Conservation (phyloP, 2,329 filamentous ascomycete genomes). For the Penicillium occitanis region DNA sequence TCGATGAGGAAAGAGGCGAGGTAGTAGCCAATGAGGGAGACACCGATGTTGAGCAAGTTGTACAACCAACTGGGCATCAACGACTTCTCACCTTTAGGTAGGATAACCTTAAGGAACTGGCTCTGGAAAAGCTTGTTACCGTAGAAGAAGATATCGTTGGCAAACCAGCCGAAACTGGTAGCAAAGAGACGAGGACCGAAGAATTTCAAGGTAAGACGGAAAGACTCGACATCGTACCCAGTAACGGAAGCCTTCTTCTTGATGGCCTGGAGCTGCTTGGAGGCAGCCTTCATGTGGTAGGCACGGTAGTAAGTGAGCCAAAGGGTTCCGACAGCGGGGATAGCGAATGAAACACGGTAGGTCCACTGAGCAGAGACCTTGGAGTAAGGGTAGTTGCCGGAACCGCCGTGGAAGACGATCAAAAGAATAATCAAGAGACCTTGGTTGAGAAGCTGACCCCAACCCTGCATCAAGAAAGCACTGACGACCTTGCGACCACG, state of each 20-base stretch:
- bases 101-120: slow-evolving; percentile 83
- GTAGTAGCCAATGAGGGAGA: slow-evolving; percentile 87
- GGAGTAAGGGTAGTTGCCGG: slow-evolving; percentile 74
- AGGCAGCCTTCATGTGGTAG: slow-evolving; percentile 89
- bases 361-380: slow-evolving; percentile 78
- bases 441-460: slow-evolving; percentile 96
- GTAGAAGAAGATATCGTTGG: slow-evolving; percentile 98
- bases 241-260: slow-evolving; percentile 88
- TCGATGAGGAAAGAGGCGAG: slow-evolving; percentile 84
- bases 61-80: slow-evolving; percentile 88
- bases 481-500: slow-evolving; percentile 93
- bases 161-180: slow-evolving; percentile 87
- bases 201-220: slow-evolving; percentile 73
- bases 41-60: slow-evolving; percentile 87
- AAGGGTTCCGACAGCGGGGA: slow-evolving; percentile 84
- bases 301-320: slow-evolving; percentile 96
- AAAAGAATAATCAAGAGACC: slow-evolving; percentile 81
- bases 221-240: slow-evolving; percentile 84
- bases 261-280: slow-evolving; percentile 74
- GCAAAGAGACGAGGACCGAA: slow-evolving; percentile 85
- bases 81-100: slow-evolving; percentile 60
- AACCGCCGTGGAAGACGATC: slow-evolving; percentile 81
- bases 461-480: slow-evolving; percentile 97
- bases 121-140: slow-evolving; percentile 97
- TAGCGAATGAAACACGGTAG: slow-evolving; percentile 87